phyloP scores from a whole-genome alignment of 2,329 filamentous ascomycete genomes.

The Cladosporium austrohemisphaericum region DNA sequence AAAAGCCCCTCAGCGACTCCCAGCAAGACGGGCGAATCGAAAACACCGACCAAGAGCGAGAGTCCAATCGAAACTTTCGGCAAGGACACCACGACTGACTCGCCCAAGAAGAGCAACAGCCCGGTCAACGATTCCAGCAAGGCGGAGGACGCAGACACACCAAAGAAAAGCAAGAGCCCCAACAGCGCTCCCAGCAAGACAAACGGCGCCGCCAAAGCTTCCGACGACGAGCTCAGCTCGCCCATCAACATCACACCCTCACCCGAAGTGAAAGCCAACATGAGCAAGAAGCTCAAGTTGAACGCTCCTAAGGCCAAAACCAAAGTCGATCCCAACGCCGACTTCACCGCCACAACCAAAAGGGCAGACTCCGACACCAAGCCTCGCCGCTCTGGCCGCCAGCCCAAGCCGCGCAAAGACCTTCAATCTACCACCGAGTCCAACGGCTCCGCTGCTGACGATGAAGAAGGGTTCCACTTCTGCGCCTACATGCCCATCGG shows the following conservation, averaged over 20 bases:
- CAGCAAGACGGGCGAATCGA: too few species aligned
- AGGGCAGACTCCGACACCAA: neutral
- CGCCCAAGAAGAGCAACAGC: neutral
- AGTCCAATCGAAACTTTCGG: too few species aligned
- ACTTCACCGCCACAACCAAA: neutral
- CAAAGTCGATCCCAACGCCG: neutral
- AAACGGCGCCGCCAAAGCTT: neutral
- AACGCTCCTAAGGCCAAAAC: neutral
- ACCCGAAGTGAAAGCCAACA: slow-evolving; percentile 15
- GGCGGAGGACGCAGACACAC: neutral
- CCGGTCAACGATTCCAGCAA: neutral
- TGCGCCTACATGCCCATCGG: slow-evolving; percentile 78
- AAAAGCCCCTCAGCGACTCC: too few species aligned
- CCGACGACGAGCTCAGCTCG: slow-evolving; percentile 2
- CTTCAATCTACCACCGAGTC: slow-evolving; percentile 43
- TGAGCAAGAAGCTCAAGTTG: slow-evolving; percentile 20
- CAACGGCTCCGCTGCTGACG: slow-evolving; percentile 35
- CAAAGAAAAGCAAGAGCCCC: neutral
- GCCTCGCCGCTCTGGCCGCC: slow-evolving; percentile 12
- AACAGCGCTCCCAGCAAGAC: neutral
- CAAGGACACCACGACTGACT: too few species aligned
- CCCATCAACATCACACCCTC: neutral
- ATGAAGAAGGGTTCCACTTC: slow-evolving; percentile 72
- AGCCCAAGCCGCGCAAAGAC: slow-evolving; percentile 37
- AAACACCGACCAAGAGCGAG: too few species aligned